phyloP scores from a whole-genome alignment of 169 alveolate genomes.

The Blepharisma undulans region DNA sequence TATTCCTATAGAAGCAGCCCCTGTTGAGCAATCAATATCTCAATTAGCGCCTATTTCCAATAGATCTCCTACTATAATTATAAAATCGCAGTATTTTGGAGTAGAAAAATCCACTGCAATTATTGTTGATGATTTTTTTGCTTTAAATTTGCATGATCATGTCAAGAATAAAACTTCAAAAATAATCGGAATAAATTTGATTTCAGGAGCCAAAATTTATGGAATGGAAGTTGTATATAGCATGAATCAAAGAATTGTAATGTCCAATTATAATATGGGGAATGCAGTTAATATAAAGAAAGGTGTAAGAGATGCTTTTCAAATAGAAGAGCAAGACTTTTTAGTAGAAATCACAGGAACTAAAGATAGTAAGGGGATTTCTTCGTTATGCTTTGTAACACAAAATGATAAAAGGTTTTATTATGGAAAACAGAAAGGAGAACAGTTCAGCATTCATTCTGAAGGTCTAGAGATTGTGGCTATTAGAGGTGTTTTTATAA shows the following conservation, averaged over 20 bases:
- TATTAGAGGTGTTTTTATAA: neutral
- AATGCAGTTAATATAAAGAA: neutral
- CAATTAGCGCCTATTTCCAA: neutral
- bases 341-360: neutral
- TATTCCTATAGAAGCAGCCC: neutral
- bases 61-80: neutral
- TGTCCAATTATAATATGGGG: neutral
- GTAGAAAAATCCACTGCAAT: neutral
- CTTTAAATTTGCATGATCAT: neutral
- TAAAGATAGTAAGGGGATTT: neutral
- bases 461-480: neutral
- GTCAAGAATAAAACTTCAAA: neutral
- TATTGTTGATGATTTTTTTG: constrained; percentile 1
- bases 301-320: neutral
- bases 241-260: neutral
- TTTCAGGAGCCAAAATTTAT: neutral
- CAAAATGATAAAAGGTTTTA: neutral
- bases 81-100: neutral
- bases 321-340: neutral
- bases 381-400: neutral
- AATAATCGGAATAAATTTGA: neutral
- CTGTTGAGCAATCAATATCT: neutral
- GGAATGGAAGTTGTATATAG: neutral
- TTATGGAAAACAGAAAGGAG: neutral
- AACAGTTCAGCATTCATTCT: neutral